These are phyloP conservation scores for Yamadazyma atlantica DNA, from an alignment of 1,139 yeast genomes.

Conservation along the genomic window DNA sequence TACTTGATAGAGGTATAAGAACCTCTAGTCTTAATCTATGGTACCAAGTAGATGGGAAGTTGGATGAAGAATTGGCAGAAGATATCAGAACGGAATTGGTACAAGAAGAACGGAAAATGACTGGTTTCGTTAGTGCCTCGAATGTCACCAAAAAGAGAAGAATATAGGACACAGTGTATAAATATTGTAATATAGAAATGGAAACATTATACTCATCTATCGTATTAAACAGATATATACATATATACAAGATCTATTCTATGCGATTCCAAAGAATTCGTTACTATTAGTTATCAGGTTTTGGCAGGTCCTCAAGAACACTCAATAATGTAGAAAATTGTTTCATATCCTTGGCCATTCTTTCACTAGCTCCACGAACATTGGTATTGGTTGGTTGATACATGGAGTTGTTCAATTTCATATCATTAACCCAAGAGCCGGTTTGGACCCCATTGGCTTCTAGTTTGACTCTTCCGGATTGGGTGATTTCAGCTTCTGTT, in stretches of 20 bases:
- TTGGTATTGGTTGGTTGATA: constrained; percentile 34
- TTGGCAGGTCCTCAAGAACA: constrained; percentile 12
- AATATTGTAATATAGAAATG: background rate
- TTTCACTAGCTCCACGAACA: constrained; percentile 33
- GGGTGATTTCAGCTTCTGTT: constrained; percentile 38
- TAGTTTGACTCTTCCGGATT: constrained; percentile 37
- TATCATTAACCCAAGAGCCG: constrained; percentile 41
- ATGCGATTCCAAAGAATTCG: too few species aligned
- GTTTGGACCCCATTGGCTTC: constrained; percentile 42
- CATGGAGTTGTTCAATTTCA: constrained; percentile 15
- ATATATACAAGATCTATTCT: constrained; percentile 8
- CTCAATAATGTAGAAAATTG: constrained; percentile 17
- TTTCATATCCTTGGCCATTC: constrained; percentile 33
- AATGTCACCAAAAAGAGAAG: constrained; percentile 31
- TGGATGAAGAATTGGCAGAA: constrained; percentile 61
- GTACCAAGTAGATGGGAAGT: constrained; percentile 82
- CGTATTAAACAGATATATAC: background rate
- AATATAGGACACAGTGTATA: constrained; percentile 9
- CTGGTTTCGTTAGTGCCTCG: constrained; percentile 24
- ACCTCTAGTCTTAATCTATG: constrained; percentile 66
- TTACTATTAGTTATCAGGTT: constrained; percentile 1
- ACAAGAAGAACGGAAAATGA: constrained; percentile 45
- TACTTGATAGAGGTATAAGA: constrained; percentile 61
- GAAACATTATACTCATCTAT: constrained; percentile 1
- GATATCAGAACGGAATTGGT: constrained; percentile 39